Evolutionary conservation across 306 rosid genomes (phyloP).

Genomic region (Vachellia collinsii): DNA sequence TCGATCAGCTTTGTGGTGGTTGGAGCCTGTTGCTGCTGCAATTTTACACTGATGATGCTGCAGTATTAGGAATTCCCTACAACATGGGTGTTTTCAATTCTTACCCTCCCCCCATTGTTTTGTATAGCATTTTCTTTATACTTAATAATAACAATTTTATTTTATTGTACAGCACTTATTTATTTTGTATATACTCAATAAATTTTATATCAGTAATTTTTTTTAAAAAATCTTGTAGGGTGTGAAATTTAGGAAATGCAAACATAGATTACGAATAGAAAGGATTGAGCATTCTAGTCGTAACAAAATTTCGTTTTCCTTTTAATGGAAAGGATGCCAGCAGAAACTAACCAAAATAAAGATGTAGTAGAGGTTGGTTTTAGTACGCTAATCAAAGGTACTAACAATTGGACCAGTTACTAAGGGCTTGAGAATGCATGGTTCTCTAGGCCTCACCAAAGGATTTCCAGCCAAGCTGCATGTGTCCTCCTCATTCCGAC

Average conservation of each 20-base stretch:
- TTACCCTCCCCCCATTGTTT: conserved; percentile 13
- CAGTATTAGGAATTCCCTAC: not conserved
- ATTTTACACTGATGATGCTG: conserved; percentile 3
- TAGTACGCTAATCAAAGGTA: no score
- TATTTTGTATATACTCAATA: not conserved
- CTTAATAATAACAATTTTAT: not conserved
- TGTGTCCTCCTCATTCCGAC: no score
- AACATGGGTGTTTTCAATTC: not conserved
- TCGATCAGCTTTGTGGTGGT: conserved; percentile 20
- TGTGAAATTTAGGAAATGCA: not conserved
- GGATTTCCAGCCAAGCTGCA: no score
- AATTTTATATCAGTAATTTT: not conserved
- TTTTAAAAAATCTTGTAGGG: no score
- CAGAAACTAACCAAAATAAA: no score
- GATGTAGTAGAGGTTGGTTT: no score
- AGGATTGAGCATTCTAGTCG: not conserved
- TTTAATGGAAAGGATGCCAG: no score
- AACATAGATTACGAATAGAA: not conserved
- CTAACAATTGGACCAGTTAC: no score
- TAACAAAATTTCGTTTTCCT: no score
- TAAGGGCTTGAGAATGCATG: no score
- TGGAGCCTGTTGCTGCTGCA: conserved; percentile 17
- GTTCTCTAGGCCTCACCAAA: no score
- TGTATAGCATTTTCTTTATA: conserved; percentile 43
- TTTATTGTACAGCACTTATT: conserved; percentile 35